Conservation (phyloP, 805 yeast species). For the Candida piceae region DNA sequence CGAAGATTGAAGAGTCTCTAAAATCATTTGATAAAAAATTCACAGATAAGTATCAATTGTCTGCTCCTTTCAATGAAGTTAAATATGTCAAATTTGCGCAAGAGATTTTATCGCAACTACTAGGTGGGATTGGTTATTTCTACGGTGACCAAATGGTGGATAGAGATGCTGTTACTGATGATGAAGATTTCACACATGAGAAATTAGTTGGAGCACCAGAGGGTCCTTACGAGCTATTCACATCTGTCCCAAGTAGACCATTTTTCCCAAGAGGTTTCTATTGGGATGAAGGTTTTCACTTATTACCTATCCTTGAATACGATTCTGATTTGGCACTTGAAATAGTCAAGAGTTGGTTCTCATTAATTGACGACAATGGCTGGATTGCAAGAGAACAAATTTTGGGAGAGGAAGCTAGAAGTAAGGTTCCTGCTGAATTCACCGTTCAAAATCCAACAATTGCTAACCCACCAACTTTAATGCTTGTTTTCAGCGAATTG, state of each 20-base stretch:
- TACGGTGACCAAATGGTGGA: slow-evolving; percentile 83
- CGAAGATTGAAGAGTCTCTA: slow-evolving; percentile 30
- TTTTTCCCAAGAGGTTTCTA: slow-evolving; percentile 95
- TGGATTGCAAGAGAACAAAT: slow-evolving; percentile 98
- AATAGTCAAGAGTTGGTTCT: slow-evolving; percentile 82
- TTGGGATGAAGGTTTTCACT: slow-evolving; percentile 98
- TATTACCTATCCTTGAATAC: slow-evolving; percentile 73
- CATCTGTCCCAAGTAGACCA: slow-evolving; percentile 87
- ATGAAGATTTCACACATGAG: slow-evolving; percentile 57
- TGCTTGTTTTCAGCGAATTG: slow-evolving; percentile 62
- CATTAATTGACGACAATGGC: slow-evolving; percentile 79
- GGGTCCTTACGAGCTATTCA: slow-evolving; percentile 73
- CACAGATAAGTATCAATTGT: slow-evolving; percentile 41
- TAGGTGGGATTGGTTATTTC: slow-evolving; percentile 89
- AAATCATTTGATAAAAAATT: slow-evolving; percentile 50
- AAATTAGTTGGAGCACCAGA: slow-evolving; percentile 50
- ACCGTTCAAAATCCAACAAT: slow-evolving; percentile 81
- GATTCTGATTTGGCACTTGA: slow-evolving; percentile 81
- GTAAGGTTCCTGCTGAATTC: slow-evolving; percentile 80
- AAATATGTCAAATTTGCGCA: slow-evolving; percentile 58
- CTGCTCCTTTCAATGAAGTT: slow-evolving; percentile 46
- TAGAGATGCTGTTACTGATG: slow-evolving; percentile 60
- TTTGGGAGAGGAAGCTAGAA: slow-evolving; percentile 84
- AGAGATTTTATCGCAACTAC: slow-evolving; percentile 72
- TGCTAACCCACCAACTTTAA: slow-evolving; percentile 93